A percentile compares a stretch with the other conserved stretches of the same genome.
These are phyloP conservation scores for Leucoagaricus sp. DNA, from an alignment of 1,284 basidiomycete species.

Conservation along the genomic window DNA sequence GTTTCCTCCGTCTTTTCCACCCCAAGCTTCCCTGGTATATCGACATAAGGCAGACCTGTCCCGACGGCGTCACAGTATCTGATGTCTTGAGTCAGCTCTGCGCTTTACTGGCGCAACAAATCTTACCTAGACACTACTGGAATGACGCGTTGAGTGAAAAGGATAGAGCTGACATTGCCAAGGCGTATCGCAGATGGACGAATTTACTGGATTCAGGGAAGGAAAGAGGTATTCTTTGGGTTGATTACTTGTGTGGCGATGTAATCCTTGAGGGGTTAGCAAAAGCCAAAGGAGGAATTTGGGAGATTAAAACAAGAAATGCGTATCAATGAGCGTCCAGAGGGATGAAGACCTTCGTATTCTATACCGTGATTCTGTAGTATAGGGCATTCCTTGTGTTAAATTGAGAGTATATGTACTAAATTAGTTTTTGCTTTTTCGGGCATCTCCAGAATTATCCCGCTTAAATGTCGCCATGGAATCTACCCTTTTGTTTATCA, in stretches of 20 bases:
- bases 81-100: conserved; percentile 48
- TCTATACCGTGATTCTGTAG: too few relatives aligned
- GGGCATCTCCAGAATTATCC: too few relatives aligned
- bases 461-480: too few relatives aligned
- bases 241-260: conserved; percentile 45
- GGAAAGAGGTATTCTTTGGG: conserved; percentile 33
- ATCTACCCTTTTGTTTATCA: too few relatives aligned
- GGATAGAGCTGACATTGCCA: conserved; percentile 29
- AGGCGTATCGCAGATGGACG: conserved; percentile 28
- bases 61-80: conserved; percentile 53
- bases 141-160: conserved; percentile 31
- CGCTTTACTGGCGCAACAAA: conserved; percentile 26
- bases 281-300: conserved; percentile 41
- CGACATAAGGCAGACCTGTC: conserved; percentile 45
- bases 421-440: too few relatives aligned
- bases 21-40: conserved; percentile 59
- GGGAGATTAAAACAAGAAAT: conserved; percentile 43
- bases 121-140: conserved; percentile 34
- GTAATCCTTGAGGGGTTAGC: conserved; percentile 40
- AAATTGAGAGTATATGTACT: too few relatives aligned
- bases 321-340: background rate
- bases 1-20: conserved; percentile 51
- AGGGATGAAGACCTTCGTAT: too few relatives aligned
- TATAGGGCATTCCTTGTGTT: too few relatives aligned
- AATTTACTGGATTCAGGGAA: conserved; percentile 13